Percentiles rank a stretch among this genome's conserved stretches.
Conservation (phyloP, 345 rosid species). For the Melaleuca quinquenervia region DNA sequence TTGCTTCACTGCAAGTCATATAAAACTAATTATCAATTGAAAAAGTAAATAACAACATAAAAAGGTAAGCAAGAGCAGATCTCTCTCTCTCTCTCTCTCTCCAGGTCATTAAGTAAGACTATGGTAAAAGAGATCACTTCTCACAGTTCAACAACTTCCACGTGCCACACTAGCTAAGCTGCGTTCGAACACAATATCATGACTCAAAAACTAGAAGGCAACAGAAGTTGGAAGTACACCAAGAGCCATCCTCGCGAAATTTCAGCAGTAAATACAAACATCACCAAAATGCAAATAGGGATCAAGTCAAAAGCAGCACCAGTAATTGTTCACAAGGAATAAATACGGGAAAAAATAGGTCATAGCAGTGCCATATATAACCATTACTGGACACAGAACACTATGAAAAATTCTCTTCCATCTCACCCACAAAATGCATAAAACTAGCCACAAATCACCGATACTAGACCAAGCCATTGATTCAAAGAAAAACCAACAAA, state of each 20-base stretch:
- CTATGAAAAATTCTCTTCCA: background rate
- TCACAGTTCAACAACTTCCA: background rate
- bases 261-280: background rate
- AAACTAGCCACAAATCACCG: background rate
- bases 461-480: background rate
- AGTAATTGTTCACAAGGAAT: background rate
- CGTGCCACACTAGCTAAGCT: background rate
- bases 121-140: background rate
- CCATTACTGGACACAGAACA: background rate
- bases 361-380: background rate
- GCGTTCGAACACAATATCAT: background rate
- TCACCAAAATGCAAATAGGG: background rate
- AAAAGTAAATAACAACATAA: background rate
- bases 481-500: background rate
- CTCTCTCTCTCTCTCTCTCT: no score
- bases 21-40: background rate
- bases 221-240: background rate
- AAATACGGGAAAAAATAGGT: background rate
- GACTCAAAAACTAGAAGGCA: background rate
- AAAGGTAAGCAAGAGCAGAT: background rate
- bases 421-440: background rate
- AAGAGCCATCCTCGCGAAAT: background rate
- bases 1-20: conserved; percentile 45
- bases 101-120: background rate
- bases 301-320: background rate